Conservation (phyloP, 2,329 filamentous ascomycete species). For the Stagonosporopsis cucurbitacearum region DNA sequence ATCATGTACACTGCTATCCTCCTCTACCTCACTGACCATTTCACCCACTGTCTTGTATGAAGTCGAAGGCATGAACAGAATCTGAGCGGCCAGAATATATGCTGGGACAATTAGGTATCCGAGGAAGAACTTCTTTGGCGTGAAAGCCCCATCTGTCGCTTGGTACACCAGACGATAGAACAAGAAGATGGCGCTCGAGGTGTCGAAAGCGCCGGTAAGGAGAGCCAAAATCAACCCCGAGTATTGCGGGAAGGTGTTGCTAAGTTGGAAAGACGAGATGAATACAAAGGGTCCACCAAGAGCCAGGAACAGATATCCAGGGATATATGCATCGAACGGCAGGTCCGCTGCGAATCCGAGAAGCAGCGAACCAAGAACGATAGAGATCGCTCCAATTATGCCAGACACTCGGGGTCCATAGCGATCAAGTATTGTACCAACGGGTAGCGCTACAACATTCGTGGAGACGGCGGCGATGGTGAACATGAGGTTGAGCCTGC, state of each 20-base stretch:
- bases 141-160: slow-evolving; percentile 50
- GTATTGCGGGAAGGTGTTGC: slow-evolving; percentile 59
- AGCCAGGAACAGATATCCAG: slow-evolving; percentile 58
- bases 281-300: slow-evolving; percentile 59
- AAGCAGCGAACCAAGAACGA: slow-evolving; percentile 72
- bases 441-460: slow-evolving; percentile 83
- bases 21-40: slow-evolving; percentile 74
- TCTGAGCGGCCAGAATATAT: slow-evolving; percentile 53
- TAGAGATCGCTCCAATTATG: slow-evolving; percentile 71
- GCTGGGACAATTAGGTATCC: slow-evolving; percentile 57
- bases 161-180: slow-evolving; percentile 57
- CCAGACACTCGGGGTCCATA: slow-evolving; percentile 81
- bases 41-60: slow-evolving; percentile 72
- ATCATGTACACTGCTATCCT: slow-evolving; percentile 56
- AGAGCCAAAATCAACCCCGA: slow-evolving; percentile 58
- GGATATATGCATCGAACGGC: slow-evolving; percentile 71
- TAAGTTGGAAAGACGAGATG: slow-evolving; percentile 59
- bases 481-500: slow-evolving; percentile 88
- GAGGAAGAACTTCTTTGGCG: slow-evolving; percentile 57
- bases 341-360: slow-evolving; percentile 72
- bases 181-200: slow-evolving; percentile 57
- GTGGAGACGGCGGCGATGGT: slow-evolving; percentile 86
- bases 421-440: slow-evolving; percentile 83
- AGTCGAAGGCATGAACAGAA: slow-evolving; percentile 55
- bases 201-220: slow-evolving; percentile 60